Evolutionary conservation across 805 yeast species (phyloP), one percentile per base, ranked within the genome.

Genomic region (Yarrowia alimentaria): DNA sequence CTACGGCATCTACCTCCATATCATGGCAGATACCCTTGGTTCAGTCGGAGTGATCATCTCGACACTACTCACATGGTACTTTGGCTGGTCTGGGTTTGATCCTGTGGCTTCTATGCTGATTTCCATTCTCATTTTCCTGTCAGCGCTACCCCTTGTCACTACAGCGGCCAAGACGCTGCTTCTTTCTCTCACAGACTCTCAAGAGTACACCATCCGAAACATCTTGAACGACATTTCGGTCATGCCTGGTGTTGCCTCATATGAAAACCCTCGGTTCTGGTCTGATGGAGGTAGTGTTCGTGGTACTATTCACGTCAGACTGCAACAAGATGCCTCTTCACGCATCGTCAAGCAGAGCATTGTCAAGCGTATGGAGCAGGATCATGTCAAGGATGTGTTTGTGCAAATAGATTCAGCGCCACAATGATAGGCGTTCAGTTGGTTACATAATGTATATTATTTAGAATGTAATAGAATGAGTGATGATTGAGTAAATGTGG

Each of bases 21-120:
- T 93, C 22, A 64, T 93, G 35, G 99, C 99, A 0, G 99, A 93
- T 61, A 90, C 98, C 0, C 70, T 93, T 31, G 99, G 99, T 0
- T 91, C 98, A 0, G 95, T 90, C 0, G 98, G 98, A 6, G 99
- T 94, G 13, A 90, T 93, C n/a, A 66, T 88, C 1, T 89, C 97
- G 0, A 91, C 99, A 0, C 51, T 88, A 5, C 68, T 93, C 30
- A 85, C 91, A 7, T 79, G 81, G 53, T 60, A 80, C 25, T 82
- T 85, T 64, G 78, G 79, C 13, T 77, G 85, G 79, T 77, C 80
- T 51, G 83, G 95, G 1, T 83, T 91, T 62, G 99, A 93, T 62
- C 97, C 99, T 1, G 67, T 93, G 16, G 94, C 97, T 0, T 90
- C 98, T 1, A 73, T 93, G 3, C 73, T 90, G 58, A 91, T 93